phyloP scores from a whole-genome alignment of 495 filamentous ascomycete species.

The Xylaria intraflava region DNA sequence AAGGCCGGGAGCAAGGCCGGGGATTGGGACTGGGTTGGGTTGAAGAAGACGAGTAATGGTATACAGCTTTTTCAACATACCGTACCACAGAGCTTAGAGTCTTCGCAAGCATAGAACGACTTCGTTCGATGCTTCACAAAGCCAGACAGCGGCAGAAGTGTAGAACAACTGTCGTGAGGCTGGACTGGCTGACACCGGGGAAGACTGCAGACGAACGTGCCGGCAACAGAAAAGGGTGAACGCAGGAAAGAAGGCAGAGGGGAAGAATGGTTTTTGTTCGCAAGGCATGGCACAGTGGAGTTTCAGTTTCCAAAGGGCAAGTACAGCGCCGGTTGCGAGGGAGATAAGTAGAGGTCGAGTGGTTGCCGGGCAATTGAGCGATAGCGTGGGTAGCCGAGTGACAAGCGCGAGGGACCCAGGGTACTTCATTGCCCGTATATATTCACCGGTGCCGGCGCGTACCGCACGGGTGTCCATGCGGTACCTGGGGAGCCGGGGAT shows the following conservation, averaged over 20 bases:
- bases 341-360: conserved; percentile 2
- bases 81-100: conserved; percentile 1
- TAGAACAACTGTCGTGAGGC: conserved; percentile 1
- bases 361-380: conserved; percentile 12
- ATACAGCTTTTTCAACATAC: background rate
- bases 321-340: conserved; percentile 10
- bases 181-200: conserved; percentile 1
- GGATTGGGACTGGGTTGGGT: background rate
- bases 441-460: too few species aligned
- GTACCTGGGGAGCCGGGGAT: too few species aligned
- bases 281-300: conserved; percentile 10
- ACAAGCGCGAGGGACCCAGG: background rate
- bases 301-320: background rate
- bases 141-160: background rate
- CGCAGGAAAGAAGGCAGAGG: conserved; percentile 2
- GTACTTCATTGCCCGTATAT: too few species aligned
- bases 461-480: too few species aligned
- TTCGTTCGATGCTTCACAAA: background rate
- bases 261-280: conserved; percentile 12
- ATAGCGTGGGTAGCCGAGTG: background rate
- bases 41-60: background rate
- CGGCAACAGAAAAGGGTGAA: conserved; percentile 8
- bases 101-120: conserved; percentile 1
- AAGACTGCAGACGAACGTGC: background rate
- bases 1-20: background rate